These are phyloP conservation scores for Pichia sp. DNA, from an alignment of 1,139 yeast species.

Conservation along the genomic window DNA sequence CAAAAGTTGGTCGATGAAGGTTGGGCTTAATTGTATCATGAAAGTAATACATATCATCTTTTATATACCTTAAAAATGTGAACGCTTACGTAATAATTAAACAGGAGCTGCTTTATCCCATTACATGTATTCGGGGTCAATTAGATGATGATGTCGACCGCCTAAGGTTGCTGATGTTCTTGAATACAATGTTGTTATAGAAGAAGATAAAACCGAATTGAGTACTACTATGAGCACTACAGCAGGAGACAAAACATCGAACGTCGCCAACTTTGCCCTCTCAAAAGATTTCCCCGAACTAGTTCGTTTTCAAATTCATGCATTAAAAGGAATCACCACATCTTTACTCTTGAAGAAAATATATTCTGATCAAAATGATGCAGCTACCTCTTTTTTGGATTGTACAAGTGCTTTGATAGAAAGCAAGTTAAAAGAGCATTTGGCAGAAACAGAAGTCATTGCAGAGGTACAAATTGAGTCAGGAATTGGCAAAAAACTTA, in stretches of 20 bases:
- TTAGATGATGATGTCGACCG: neutral
- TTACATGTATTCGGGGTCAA: neutral
- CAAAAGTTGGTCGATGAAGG: constrained; percentile 5
- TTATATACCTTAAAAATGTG: neutral
- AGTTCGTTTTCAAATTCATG: constrained; percentile 28
- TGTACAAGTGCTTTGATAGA: constrained; percentile 12
- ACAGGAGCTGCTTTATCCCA: neutral
- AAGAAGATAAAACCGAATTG: no score
- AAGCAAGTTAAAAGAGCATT: constrained; percentile 4
- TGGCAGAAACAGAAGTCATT: constrained; percentile 28
- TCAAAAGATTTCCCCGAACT: constrained; percentile 69
- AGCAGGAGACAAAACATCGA: constrained; percentile 10
- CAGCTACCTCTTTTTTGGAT: neutral
- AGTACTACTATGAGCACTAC: neutral
- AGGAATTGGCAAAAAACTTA: constrained; percentile 53
- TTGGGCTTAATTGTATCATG: constrained; percentile 10
- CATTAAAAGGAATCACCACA: constrained; percentile 14
- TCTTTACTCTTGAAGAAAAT: constrained; percentile 6
- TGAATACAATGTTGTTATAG: no score
- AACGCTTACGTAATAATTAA: neutral
- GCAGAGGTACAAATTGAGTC: constrained; percentile 59
- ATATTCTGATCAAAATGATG: neutral
- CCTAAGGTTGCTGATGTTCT: no score
- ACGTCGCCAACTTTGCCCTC: constrained; percentile 49
- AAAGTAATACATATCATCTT: neutral